Conservation (phyloP, 495 filamentous ascomycete genomes). For the Neurospora sublineolata region DNA sequence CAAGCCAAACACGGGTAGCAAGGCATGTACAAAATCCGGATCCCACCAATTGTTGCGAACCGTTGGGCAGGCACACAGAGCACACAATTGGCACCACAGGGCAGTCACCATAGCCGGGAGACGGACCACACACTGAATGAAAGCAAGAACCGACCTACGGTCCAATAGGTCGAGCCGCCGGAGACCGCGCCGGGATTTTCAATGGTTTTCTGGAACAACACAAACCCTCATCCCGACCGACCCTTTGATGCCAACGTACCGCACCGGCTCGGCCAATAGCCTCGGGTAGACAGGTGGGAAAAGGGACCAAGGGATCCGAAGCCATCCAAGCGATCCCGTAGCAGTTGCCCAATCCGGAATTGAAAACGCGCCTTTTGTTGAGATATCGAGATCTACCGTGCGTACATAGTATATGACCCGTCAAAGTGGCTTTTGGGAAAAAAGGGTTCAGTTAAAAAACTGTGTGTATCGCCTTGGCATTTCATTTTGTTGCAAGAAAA, state of each 20-base stretch:
- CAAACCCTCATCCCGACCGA: background rate
- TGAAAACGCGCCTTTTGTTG: background rate
- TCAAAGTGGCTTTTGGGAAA: background rate
- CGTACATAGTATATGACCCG: background rate
- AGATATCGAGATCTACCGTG: background rate
- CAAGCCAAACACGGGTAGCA: no score
- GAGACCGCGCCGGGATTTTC: background rate
- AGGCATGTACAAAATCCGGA: no score
- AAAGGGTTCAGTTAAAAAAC: background rate
- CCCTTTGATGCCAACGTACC: background rate
- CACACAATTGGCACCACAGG: background rate
- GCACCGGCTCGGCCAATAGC: background rate
- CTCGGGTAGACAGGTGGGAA: background rate
- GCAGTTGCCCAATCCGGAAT: background rate
- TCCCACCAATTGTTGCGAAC: no score
- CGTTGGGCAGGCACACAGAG: background rate
- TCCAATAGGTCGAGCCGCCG: background rate
- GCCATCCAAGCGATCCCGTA: background rate
- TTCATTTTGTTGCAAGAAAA: background rate
- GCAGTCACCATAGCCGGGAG: background rate
- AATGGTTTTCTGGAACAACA: background rate
- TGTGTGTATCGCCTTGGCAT: background rate
- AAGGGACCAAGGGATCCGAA: background rate
- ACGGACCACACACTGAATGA: background rate
- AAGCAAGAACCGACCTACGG: no score